phyloP scores from a whole-genome alignment of 305 asterid species.

The Fraxinus velutina region DNA sequence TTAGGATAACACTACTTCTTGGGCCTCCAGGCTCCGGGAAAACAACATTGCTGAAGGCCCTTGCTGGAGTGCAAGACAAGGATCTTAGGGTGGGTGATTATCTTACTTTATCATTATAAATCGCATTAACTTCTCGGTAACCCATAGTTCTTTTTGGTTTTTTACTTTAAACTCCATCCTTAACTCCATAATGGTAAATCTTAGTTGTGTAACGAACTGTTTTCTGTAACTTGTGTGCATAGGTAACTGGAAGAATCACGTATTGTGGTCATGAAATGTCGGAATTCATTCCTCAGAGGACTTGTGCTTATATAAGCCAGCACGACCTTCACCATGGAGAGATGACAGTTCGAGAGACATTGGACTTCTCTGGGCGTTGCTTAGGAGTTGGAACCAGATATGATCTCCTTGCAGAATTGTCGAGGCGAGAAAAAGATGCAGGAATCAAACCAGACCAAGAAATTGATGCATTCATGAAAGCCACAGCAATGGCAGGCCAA shows the following conservation, averaged over 20 bases:
- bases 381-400: constrained; percentile 46
- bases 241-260: constrained; percentile 42
- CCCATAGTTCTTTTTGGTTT: background rate
- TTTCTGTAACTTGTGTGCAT: background rate
- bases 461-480: constrained; percentile 51
- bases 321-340: constrained; percentile 49
- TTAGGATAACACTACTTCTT: constrained; percentile 44
- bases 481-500: constrained; percentile 39
- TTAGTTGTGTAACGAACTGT: background rate
- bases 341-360: constrained; percentile 47
- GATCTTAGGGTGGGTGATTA: constrained; percentile 33
- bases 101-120: background rate
- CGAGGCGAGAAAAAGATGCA: constrained; percentile 43
- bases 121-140: background rate
- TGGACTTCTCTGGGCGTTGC: constrained; percentile 41
- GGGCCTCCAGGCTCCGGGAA: constrained; percentile 50
- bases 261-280: constrained; percentile 43
- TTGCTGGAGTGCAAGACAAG: constrained; percentile 37
- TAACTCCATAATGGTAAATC: background rate
- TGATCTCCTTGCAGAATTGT: constrained; percentile 37
- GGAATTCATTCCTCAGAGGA: constrained; percentile 45
- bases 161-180: background rate
- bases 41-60: constrained; percentile 37
- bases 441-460: constrained; percentile 44
- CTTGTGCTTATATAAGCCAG: constrained; percentile 45